Conservation (phyloP, 83 land plant species). For the Picea abies region DNA sequence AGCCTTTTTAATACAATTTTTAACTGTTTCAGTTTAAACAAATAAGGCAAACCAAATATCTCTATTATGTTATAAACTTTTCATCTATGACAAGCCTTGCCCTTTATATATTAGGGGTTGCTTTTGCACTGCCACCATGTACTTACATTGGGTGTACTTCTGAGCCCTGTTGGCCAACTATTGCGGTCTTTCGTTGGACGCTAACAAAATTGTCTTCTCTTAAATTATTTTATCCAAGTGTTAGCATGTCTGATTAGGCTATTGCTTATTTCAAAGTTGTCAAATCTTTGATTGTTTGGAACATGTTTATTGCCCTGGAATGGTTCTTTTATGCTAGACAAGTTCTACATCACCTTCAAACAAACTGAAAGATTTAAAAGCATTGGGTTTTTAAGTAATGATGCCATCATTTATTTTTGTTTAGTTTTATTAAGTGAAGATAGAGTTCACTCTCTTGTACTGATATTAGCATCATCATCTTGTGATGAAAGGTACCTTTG, state of each 20-base stretch:
- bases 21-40: background rate
- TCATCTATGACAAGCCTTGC: background rate
- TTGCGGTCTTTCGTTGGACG: too few species aligned
- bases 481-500: conserved; percentile 61
- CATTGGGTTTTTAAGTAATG: background rate
- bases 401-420: background rate
- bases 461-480: background rate
- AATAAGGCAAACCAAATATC: too few species aligned
- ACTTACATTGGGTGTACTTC: too few species aligned
- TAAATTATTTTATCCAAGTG: background rate
- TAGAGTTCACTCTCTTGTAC: background rate
- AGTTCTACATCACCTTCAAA: background rate
- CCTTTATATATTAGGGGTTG: too few species aligned
- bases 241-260: background rate
- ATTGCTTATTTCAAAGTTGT: background rate
- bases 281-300: background rate
- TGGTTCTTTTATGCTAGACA: background rate
- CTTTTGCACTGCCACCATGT: too few species aligned
- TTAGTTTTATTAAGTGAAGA: background rate
- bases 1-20: too few species aligned
- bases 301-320: background rate
- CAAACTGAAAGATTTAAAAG: background rate
- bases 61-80: background rate
- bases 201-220: too few species aligned
- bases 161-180: too few species aligned